A percentile compares a stretch with the other conserved stretches of the same genome.
Conservation (phyloP, 495 filamentous ascomycete genomes). For the Lasiosphaeris hirsuta region DNA sequence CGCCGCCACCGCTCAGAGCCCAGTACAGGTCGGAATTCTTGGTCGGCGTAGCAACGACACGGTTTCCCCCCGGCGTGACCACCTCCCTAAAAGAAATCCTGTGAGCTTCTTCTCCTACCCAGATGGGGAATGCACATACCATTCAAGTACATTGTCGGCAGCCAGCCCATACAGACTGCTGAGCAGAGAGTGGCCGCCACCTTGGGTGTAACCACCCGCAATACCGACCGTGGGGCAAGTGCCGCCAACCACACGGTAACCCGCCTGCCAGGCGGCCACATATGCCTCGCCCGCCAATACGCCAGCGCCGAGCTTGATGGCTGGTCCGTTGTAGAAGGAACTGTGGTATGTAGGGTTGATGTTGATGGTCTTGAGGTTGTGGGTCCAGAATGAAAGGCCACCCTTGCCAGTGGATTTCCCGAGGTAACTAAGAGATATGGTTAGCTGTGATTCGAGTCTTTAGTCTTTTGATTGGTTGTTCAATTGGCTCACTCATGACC, state of each 20-base stretch:
- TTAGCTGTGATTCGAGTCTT: too few relatives aligned
- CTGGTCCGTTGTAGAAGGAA: slow-evolving; percentile 39
- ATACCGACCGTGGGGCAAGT: slow-evolving; percentile 48
- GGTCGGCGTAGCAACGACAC: slow-evolving; percentile 41
- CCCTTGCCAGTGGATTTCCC: slow-evolving; percentile 50
- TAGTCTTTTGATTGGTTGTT: too few relatives aligned
- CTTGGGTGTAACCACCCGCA: slow-evolving; percentile 51
- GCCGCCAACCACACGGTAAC: slow-evolving; percentile 44
- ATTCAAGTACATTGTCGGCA: slow-evolving; percentile 57
- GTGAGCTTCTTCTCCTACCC: too few relatives aligned
- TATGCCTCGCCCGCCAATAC: slow-evolving; percentile 48
- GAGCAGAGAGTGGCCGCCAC: slow-evolving; percentile 58
- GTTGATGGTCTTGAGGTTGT: slow-evolving; percentile 50
- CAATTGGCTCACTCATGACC: slow-evolving; percentile 35
- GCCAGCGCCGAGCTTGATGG: slow-evolving; percentile 53
- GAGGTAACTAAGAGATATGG: slow-evolving; percentile 19
- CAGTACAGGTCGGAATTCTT: slow-evolving; percentile 55
- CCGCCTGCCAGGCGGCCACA: slow-evolving; percentile 35
- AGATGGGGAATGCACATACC: not conserved
- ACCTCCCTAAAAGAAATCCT: slow-evolving; percentile 38
- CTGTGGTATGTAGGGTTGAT: slow-evolving; percentile 36
- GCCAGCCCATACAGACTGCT: slow-evolving; percentile 51
- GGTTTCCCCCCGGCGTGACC: slow-evolving; percentile 44
- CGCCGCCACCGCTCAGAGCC: slow-evolving; percentile 58
- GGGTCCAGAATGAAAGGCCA: slow-evolving; percentile 58